phyloP scores from a whole-genome alignment of 495 filamentous ascomycete genomes.

The Cairneyella variabilis region DNA sequence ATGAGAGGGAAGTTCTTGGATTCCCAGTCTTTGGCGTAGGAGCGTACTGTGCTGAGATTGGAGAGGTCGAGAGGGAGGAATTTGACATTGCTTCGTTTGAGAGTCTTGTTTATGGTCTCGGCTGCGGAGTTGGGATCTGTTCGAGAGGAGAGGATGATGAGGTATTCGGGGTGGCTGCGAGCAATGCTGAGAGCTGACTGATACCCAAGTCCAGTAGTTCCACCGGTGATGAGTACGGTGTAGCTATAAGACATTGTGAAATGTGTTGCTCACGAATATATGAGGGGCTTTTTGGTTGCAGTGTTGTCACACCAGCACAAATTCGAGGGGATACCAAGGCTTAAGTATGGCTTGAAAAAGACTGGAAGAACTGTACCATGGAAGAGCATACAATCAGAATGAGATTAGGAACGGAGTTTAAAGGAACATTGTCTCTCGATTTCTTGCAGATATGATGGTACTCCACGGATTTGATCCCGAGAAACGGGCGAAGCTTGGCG shows the following conservation, averaged over 20 bases:
- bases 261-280: too few species aligned
- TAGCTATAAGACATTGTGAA: not conserved
- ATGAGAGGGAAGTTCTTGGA: constrained; percentile 35
- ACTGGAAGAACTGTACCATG: too few species aligned
- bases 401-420: too few species aligned
- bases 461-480: too few species aligned
- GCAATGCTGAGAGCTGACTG: constrained; percentile 40
- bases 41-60: constrained; percentile 32
- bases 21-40: constrained; percentile 33
- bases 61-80: constrained; percentile 41
- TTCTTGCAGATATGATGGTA: too few species aligned
- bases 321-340: too few species aligned
- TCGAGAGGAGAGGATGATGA: constrained; percentile 40
- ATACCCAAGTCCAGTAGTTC: constrained; percentile 18
- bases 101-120: not conserved
- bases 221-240: constrained; percentile 20
- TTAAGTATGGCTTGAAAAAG: too few species aligned
- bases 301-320: too few species aligned
- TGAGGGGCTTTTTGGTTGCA: too few species aligned
- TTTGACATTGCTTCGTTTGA: constrained; percentile 29
- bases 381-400: too few species aligned
- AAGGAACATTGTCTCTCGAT: too few species aligned
- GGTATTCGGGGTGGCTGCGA: constrained; percentile 34
- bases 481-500: too few species aligned
- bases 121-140: constrained; percentile 30